Percentiles rank a stretch among this genome's conserved stretches.
Conservation (phyloP, 2,329 filamentous ascomycete species). For the Boeremia exigua region DNA sequence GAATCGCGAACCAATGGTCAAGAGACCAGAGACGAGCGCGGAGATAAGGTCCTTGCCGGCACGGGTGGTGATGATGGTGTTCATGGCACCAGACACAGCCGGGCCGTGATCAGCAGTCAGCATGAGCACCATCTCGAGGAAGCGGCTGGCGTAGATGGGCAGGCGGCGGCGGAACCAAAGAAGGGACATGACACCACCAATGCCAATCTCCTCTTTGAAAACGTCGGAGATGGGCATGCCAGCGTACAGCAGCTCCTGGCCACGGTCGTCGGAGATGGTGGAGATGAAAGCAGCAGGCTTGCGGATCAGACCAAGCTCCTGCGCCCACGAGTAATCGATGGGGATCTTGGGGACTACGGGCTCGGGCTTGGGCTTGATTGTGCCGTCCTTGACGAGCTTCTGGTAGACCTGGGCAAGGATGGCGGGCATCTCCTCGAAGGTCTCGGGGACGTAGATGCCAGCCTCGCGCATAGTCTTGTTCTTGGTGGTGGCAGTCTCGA, state of each 20-base stretch:
- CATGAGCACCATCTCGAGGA: conserved; percentile 99
- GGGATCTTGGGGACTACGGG: conserved; percentile 97
- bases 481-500: conserved; percentile 96
- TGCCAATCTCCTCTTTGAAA: conserved; percentile 98
- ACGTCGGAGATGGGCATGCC: conserved; percentile 99
- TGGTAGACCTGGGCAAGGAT: conserved; percentile 84
- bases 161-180: conserved; percentile 99
- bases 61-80: conserved; percentile 99
- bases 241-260: conserved; percentile 97
- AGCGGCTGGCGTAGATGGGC: conserved; percentile 95
- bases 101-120: conserved; percentile 98
- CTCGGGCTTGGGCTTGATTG: conserved; percentile 84
- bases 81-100: conserved; percentile 99
- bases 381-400: conserved; percentile 82
- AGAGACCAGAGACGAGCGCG: conserved; percentile 91
- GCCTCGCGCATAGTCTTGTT: conserved; percentile 97
- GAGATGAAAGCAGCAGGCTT: conserved; percentile 99
- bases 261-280: conserved; percentile 99
- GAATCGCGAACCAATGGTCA: conserved; percentile 97
- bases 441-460: conserved; percentile 91
- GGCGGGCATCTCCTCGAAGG: conserved; percentile 91
- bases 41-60: conserved; percentile 98
- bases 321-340: conserved; percentile 99
- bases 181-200: conserved; percentile 99
- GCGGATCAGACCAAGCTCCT: conserved; percentile 98